Percentiles rank a stretch among this genome's conserved stretches.
These are phyloP conservation scores for Globisporangium perplexum DNA, from an alignment of 352 stramenopile species.

Conservation along the genomic window DNA sequence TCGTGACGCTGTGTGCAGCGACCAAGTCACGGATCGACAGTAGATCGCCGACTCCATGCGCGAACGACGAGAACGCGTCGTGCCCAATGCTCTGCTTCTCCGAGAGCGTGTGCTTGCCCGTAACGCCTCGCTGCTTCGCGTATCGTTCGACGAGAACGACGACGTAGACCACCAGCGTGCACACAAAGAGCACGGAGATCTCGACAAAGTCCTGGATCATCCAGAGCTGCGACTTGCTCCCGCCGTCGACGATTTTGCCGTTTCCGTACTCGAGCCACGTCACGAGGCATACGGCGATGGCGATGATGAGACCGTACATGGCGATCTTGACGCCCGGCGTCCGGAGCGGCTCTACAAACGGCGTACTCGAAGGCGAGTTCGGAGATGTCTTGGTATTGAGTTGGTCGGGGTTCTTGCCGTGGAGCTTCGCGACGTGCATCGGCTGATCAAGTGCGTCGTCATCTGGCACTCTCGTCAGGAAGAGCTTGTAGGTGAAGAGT, in stretches of 20 bases:
- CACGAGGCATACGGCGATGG: conserved; percentile 14
- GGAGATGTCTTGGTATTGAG: not conserved
- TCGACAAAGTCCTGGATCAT: conserved; percentile 23
- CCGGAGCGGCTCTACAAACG: conserved; percentile 21
- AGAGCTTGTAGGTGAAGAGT: conserved; percentile 14
- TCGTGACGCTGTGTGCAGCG: conserved; percentile 16
- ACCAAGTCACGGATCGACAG: conserved; percentile 25
- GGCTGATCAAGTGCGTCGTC: conserved; percentile 12
- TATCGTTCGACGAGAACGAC: conserved; percentile 4
- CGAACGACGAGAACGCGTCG: not conserved
- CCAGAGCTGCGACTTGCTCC: conserved; percentile 26
- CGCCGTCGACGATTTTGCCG: conserved; percentile 18
- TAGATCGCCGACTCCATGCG: conserved; percentile 6
- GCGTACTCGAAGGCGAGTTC: not conserved
- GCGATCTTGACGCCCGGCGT: conserved; percentile 1
- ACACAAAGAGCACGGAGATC: conserved; percentile 18
- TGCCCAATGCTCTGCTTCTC: not conserved
- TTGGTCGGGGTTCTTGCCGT: not conserved
- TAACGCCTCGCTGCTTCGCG: conserved; percentile 1
- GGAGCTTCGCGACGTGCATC: conserved; percentile 7
- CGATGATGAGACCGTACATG: conserved; percentile 16
- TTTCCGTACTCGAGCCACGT: conserved; percentile 19
- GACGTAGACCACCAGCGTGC: conserved; percentile 3
- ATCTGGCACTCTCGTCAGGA: conserved; percentile 13
- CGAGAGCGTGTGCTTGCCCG: too few relatives aligned